Evolutionary conservation across 2,329 filamentous ascomycete genomes (phyloP).

Genomic region (Colletotrichum scovillei): DNA sequence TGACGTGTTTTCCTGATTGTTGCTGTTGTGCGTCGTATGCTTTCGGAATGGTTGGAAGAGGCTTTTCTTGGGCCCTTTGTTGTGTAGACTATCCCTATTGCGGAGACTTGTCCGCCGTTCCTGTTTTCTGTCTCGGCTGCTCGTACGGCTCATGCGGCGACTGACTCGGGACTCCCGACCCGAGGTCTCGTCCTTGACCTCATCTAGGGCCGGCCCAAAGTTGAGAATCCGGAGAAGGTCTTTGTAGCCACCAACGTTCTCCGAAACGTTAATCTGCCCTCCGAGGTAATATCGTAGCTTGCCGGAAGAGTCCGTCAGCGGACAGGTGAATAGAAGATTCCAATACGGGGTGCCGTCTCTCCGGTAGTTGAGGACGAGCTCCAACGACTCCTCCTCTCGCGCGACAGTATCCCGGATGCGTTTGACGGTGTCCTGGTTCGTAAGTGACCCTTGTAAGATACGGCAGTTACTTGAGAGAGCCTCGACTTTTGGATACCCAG

Average conservation of each 20-base stretch:
- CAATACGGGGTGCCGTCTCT: slow-evolving; percentile 65
- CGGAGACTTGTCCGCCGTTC: slow-evolving; percentile 33
- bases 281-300: slow-evolving; percentile 64
- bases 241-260: slow-evolving; percentile 59
- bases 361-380: slow-evolving; percentile 63
- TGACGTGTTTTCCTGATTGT: slow-evolving; percentile 20
- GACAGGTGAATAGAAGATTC: slow-evolving; percentile 67
- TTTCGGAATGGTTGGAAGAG: slow-evolving; percentile 50
- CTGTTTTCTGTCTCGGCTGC: slow-evolving; percentile 30
- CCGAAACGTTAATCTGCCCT: slow-evolving; percentile 68
- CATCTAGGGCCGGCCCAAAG: slow-evolving; percentile 41
- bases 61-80: slow-evolving; percentile 42
- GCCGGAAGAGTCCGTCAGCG: slow-evolving; percentile 60
- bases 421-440: slow-evolving; percentile 52
- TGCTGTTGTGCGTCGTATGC: slow-evolving; percentile 34
- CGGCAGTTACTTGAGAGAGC: slow-evolving; percentile 61
- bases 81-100: slow-evolving; percentile 28
- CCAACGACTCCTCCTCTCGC: slow-evolving; percentile 56
- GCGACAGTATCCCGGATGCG: slow-evolving; percentile 56
- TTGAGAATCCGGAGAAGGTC: slow-evolving; percentile 64
- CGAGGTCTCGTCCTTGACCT: slow-evolving; percentile 9
- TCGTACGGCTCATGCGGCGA: slow-evolving; percentile 25
- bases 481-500: slow-evolving; percentile 59
- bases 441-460: slow-evolving; percentile 61
- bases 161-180: slow-evolving; percentile 22